A percentile compares a stretch with the other conserved stretches of the same genome.
Conservation (phyloP, 352 stramenopile species). For the Globisporangium splendens region DNA sequence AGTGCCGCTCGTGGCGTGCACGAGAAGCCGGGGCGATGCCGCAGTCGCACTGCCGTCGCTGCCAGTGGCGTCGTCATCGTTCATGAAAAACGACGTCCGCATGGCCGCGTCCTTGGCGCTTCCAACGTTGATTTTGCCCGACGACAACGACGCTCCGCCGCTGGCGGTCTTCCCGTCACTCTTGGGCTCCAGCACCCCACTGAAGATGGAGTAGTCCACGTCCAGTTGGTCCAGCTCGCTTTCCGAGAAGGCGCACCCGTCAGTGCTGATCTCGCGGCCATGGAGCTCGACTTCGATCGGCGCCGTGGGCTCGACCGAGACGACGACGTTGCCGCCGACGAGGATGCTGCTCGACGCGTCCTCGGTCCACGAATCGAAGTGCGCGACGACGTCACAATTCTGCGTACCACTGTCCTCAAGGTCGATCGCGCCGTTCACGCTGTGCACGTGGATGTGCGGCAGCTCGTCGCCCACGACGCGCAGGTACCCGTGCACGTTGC, state of each 20-base stretch:
- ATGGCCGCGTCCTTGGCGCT: slow-evolving; percentile 65
- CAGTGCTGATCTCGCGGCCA: slow-evolving; percentile 38
- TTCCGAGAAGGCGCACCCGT: slow-evolving; percentile 39
- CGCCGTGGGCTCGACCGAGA: slow-evolving; percentile 63
- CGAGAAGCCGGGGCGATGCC: slow-evolving; percentile 32
- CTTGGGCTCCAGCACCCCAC: slow-evolving; percentile 33
- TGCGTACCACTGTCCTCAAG: slow-evolving; percentile 59
- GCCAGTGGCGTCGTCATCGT: slow-evolving; percentile 14
- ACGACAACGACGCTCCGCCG: slow-evolving; percentile 14
- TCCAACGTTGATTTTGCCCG: slow-evolving; percentile 73
- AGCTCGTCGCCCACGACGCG: slow-evolving; percentile 49
- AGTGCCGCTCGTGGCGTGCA: slow-evolving; percentile 37
- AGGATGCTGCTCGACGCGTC: slow-evolving; percentile 55
- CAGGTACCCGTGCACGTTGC: slow-evolving; percentile 72
- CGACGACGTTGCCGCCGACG: slow-evolving; percentile 50
- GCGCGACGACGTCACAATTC: slow-evolving; percentile 43
- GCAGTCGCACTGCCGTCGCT: slow-evolving; percentile 1
- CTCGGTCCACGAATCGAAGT: slow-evolving; percentile 70
- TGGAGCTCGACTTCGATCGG: slow-evolving; percentile 65
- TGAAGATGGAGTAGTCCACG: slow-evolving; percentile 73
- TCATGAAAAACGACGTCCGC: slow-evolving; percentile 80
- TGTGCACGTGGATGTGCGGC: slow-evolving; percentile 44
- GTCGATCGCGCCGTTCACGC: slow-evolving; percentile 66
- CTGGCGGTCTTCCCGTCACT: slow-evolving; percentile 3
- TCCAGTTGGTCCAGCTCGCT: slow-evolving; percentile 69